phyloP scores from a whole-genome alignment of 805 yeast species.

The Candida dajiaensis region DNA sequence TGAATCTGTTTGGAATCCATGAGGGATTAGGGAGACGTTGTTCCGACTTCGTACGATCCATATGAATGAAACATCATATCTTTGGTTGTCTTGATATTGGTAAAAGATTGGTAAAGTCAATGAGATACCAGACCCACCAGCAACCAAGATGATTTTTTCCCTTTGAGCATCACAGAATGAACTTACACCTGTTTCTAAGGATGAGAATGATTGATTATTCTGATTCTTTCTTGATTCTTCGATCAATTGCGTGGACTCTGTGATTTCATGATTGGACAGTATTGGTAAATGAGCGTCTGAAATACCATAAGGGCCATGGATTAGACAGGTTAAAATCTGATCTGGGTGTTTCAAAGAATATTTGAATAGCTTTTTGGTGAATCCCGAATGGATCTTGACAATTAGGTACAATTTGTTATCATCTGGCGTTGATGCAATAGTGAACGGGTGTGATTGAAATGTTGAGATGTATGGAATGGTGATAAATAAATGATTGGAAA shows the following conservation, averaged over 20 bases:
- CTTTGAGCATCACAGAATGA: not conserved
- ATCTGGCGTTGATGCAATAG: constrained; percentile 18
- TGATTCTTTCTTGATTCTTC: not conserved
- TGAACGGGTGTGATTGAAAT: constrained; percentile 25
- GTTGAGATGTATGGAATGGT: constrained; percentile 16
- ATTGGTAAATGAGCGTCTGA: constrained; percentile 15
- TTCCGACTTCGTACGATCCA: constrained; percentile 18
- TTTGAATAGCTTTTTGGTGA: constrained; percentile 17
- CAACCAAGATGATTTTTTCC: not conserved
- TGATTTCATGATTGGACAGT: not conserved
- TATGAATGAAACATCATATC: constrained; percentile 15
- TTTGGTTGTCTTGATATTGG: not conserved
- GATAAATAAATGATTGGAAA: constrained; percentile 22
- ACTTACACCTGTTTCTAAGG: not conserved
- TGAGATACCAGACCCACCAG: constrained; percentile 11
- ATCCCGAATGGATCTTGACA: constrained; percentile 19
- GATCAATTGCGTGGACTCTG: not conserved
- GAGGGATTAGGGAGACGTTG: constrained; percentile 3
- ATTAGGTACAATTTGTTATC: constrained; percentile 6
- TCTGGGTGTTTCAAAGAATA: not conserved
- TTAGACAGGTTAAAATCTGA: constrained; percentile 12
- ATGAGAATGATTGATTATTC: not conserved
- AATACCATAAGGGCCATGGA: constrained; percentile 25
- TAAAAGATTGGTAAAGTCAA: constrained; percentile 5
- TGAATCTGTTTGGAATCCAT: not conserved